Base-by-base conservation (phyloP, 2,329 filamentous ascomycete species). In the Colletotrichum melonis region DNA sequence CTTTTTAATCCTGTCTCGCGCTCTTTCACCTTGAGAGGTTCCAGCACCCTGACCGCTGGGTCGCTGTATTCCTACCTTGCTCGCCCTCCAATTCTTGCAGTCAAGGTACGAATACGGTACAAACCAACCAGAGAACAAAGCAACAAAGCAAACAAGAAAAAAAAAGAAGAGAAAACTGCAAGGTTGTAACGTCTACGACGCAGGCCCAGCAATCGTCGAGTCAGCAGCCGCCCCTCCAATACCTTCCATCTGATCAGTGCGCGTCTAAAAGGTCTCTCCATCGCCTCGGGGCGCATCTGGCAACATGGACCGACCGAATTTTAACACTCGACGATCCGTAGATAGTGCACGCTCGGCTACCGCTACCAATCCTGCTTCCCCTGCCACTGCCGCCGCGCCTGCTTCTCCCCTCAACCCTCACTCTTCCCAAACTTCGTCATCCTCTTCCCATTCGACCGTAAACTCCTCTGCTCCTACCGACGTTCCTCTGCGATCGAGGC, bases 221-320 rank as follows among this genome's bases (percentile, higher is more conserved):
- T 73, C 71, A 73, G 67, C 69, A 69, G 49, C 63, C 49, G 22
- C 52, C 52, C 58, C 64, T 26, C 26, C 42, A 26, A 26, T 14
- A 22, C 26, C 26, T 63, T 49, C 49, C 56, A 22, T 65, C 63
- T 65, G 63, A 65, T 64, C 62, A 32, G 28, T 49, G 42, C 42
- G 42, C 42, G 42, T 46, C 60, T 19, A 6, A 42, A 42, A 42
- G 38, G 14, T 19, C 38, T 19, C 14, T 42, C 38, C 38, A 42
- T 65, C 28, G 49, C 38, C 55, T 62, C 19, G n/a, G 19, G 67
- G 70, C 60, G 67, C 62, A 52, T 54, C 67, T 52, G 71, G 32
- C 28, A 58, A 72, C 56, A 78, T 78, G 77, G 77, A 78, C 74
- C 74, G 74, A 60, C 73, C 74, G 35, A 77, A 69, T 75, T 73